A percentile compares a stretch with the other conserved stretches of the same genome.
Conservation (phyloP, 169 alveolate genomes). For the Plasmodium ovale region DNA sequence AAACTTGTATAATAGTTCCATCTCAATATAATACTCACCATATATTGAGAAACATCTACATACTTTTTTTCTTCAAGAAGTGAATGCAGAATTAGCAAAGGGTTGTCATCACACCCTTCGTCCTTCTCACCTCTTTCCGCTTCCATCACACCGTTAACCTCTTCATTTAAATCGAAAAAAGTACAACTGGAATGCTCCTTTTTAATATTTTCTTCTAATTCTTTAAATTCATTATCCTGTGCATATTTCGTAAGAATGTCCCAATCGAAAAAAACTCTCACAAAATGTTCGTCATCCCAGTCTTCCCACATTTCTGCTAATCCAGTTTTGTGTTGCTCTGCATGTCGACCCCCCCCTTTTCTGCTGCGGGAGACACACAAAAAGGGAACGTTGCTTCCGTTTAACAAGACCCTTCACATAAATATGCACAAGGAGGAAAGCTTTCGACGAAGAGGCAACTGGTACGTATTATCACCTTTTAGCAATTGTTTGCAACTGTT, state of each 20-base stretch:
- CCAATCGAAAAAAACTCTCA: conserved; percentile 55
- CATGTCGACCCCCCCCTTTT: no score
- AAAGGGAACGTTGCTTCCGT: no score
- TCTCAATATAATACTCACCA: conserved; percentile 53
- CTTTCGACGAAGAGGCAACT: no score
- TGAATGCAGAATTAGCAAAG: conserved; percentile 25
- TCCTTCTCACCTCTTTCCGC: no score
- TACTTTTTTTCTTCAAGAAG: conserved; percentile 36
- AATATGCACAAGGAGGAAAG: no score
- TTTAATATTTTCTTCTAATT: conserved; percentile 48
- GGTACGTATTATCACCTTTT: no score
- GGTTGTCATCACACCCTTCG: conserved; percentile 9
- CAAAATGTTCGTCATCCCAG: conserved; percentile 60
- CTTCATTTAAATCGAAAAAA: conserved; percentile 17
- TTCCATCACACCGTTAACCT: no score
- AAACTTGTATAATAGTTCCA: conserved; percentile 73
- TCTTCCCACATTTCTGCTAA: conserved; percentile 44
- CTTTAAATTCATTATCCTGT: conserved; percentile 63
- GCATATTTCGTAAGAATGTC: conserved; percentile 31
- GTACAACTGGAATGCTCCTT: conserved; percentile 1
- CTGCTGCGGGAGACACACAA: no score
- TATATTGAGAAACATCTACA: conserved; percentile 49
- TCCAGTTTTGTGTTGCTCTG: no score
- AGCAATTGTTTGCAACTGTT: no score
- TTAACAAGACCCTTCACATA: no score